Conservation (phyloP, 805 yeast genomes). For the Grigorovia transvaalensis region DNA sequence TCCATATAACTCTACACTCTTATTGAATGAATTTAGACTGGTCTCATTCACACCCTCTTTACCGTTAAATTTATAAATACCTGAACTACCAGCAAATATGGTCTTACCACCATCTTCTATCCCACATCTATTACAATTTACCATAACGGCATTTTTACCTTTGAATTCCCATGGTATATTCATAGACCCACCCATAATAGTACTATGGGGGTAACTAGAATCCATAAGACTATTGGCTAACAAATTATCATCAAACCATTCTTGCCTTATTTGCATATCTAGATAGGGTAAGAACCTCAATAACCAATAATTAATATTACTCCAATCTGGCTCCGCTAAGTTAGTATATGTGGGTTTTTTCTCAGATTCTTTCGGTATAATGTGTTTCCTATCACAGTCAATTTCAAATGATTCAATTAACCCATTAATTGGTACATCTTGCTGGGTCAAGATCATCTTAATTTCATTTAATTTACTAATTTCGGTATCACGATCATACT, state of each 20-base stretch:
- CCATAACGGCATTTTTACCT: slow-evolving; percentile 30
- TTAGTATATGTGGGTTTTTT: slow-evolving; percentile 12
- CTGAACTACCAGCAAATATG: slow-evolving; percentile 58
- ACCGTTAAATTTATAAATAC: slow-evolving; percentile 46
- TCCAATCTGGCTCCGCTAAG: slow-evolving; percentile 33
- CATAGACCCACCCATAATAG: slow-evolving; percentile 17
- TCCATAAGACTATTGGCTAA: neutral
- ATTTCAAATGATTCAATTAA: slow-evolving; percentile 19
- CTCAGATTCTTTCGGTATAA: slow-evolving; percentile 5
- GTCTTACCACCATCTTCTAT: slow-evolving; percentile 44
- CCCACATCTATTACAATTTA: slow-evolving; percentile 66
- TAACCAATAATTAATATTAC: slow-evolving; percentile 65
- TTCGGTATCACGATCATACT: slow-evolving; percentile 9
- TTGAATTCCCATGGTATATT: slow-evolving; percentile 20
- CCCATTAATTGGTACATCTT: slow-evolving; percentile 16
- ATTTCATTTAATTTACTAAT: slow-evolving; percentile 6
- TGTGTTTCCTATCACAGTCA: slow-evolving; percentile 7
- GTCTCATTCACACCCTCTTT: slow-evolving; percentile 14
- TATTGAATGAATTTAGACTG: slow-evolving; percentile 37
- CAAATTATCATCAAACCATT: slow-evolving; percentile 10
- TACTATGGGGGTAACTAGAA: neutral
- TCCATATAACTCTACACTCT: slow-evolving; percentile 45
- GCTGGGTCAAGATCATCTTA: slow-evolving; percentile 5
- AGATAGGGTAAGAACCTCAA: slow-evolving; percentile 56
- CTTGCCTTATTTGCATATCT: slow-evolving; percentile 24